A percentile compares a stretch with the other conserved stretches of the same genome.
phyloP scores from a whole-genome alignment of 2,329 filamentous ascomycete species.

The Paradendryphiella salina region DNA sequence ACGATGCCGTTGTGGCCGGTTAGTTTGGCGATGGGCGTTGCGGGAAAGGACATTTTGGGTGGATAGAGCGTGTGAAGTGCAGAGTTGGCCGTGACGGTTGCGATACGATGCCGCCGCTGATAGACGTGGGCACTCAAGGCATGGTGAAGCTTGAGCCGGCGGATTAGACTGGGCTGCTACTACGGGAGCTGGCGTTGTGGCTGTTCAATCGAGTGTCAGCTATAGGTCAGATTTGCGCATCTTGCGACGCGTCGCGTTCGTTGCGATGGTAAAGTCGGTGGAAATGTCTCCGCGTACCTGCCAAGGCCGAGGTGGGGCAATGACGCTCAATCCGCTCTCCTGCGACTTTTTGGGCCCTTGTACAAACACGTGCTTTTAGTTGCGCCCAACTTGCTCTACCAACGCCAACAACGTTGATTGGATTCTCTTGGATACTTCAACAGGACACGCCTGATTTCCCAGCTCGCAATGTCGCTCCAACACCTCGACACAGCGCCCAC shows the following conservation, averaged over 20 bases:
- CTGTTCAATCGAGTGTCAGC: background rate
- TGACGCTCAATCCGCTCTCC: conserved; percentile 24
- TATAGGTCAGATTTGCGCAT: background rate
- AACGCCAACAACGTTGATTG: too few species aligned
- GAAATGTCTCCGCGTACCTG: conserved; percentile 13
- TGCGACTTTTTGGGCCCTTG: conserved; percentile 24
- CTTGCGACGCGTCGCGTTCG: background rate
- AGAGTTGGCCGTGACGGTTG: background rate
- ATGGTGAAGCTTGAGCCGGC: conserved; percentile 10
- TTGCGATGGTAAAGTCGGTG: background rate
- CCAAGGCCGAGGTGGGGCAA: conserved; percentile 14
- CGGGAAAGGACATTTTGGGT: conserved; percentile 48
- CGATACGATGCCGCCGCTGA: conserved; percentile 8
- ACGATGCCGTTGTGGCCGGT: conserved; percentile 52
- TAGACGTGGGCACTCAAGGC: conserved; percentile 21
- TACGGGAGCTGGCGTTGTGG: too few species aligned
- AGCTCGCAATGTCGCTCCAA: conserved; percentile 41
- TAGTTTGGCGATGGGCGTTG: conserved; percentile 46
- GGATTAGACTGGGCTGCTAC: background rate
- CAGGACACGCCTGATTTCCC: too few species aligned
- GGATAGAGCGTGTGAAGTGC: background rate
- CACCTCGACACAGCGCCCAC: conserved; percentile 63
- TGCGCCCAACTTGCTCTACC: background rate
- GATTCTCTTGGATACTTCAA: too few species aligned
- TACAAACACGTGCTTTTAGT: too few species aligned